These are phyloP conservation scores for Tylopilus microsporus DNA, from an alignment of 1,284 basidiomycete species.

Conservation along the genomic window DNA sequence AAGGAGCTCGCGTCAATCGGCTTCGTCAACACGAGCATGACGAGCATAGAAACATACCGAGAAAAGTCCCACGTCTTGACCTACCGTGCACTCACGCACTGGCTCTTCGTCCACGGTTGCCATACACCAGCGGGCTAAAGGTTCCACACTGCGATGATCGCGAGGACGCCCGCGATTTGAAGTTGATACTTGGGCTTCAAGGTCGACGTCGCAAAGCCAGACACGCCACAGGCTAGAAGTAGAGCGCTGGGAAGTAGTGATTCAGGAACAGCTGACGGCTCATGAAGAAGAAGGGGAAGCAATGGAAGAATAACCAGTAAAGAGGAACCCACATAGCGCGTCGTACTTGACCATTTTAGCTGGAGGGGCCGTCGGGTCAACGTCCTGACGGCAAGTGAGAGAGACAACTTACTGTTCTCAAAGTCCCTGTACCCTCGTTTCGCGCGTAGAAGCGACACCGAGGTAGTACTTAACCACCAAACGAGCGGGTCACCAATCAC, in stretches of 20 bases:
- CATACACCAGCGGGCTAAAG: conserved; percentile 82
- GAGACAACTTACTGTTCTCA: conserved; percentile 67
- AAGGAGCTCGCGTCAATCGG: conserved; percentile 21
- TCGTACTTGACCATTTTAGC: conserved; percentile 92
- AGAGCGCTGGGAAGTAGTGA: conserved; percentile 95
- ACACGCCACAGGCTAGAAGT: conserved; percentile 76
- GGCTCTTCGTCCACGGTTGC: conserved; percentile 79
- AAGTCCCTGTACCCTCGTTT: conserved; percentile 92
- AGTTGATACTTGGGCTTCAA: conserved; percentile 74
- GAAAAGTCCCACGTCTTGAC: conserved; percentile 90
- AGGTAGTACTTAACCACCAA: conserved; percentile 81
- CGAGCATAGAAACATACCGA: conserved; percentile 51
- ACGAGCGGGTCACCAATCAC: conserved; percentile 91
- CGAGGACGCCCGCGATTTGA: conserved; percentile 71
- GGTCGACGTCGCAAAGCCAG: conserved; percentile 81
- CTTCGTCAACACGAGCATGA: neutral
- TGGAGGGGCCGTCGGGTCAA: conserved; percentile 28
- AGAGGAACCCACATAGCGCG: conserved; percentile 83
- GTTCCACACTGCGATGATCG: conserved; percentile 72
- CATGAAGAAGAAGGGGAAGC: conserved; percentile 96
- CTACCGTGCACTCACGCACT: conserved; percentile 81
- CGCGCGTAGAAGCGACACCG: conserved; percentile 78
- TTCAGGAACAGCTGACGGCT: conserved; percentile 93
- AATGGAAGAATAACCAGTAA: conserved; percentile 93
- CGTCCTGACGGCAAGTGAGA: neutral